Conservation (phyloP, 805 yeast species). For the Metschnikowia matae region DNA sequence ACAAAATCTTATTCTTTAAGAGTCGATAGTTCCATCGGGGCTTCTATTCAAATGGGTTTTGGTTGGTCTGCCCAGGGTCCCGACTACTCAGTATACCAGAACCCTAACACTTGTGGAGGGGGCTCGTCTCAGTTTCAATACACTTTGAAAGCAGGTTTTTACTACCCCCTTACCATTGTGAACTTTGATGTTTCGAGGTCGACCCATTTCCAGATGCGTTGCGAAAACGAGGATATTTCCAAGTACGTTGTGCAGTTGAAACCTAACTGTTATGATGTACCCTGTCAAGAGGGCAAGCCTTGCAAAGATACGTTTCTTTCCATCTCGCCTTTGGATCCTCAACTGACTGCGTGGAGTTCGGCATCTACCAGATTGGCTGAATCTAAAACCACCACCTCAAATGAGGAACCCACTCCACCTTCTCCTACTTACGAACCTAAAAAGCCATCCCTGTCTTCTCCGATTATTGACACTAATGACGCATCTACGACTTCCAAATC, state of each 20-base stretch:
- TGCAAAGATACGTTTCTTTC: not conserved
- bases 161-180: not conserved
- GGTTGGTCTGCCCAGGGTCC: not conserved
- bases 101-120: not conserved
- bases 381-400: not conserved
- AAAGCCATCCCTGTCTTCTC: too few species aligned
- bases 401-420: not conserved
- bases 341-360: too few species aligned
- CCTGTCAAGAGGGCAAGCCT: not conserved
- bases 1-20: not conserved
- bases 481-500: too few species aligned
- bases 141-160: not conserved
- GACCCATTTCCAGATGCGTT: not conserved
- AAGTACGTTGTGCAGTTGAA: not conserved
- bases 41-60: not conserved
- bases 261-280: not conserved
- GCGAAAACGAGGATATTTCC: not conserved
- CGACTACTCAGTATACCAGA: not conserved
- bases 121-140: not conserved
- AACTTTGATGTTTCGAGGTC: not conserved
- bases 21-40: not conserved
- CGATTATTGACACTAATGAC: too few species aligned
- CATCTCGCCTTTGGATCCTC: not conserved
- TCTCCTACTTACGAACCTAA: too few species aligned
- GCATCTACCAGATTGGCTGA: too few species aligned